phyloP scores from a whole-genome alignment of 441 rosid species.

The Manihot esculenta region DNA sequence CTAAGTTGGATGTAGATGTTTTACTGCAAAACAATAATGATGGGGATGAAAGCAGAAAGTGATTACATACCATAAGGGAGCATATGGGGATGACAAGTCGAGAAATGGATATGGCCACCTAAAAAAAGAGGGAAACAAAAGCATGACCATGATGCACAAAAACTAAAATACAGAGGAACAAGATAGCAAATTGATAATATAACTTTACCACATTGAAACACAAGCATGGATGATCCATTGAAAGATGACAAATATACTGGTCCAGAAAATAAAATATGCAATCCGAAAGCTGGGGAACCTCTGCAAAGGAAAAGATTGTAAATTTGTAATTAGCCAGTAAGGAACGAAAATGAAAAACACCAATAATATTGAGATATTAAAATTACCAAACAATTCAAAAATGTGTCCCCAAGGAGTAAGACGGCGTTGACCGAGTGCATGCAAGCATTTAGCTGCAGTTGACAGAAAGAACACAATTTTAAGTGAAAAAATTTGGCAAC shows the following conservation, averaged over 20 bases:
- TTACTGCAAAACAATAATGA: too few relatives aligned
- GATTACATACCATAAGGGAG: conserved; percentile 72
- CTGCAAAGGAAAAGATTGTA: conserved; percentile 39
- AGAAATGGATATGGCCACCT: conserved; percentile 99
- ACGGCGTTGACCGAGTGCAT: conserved; percentile 75
- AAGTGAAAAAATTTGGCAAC: neutral
- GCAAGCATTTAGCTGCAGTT: conserved; percentile 56
- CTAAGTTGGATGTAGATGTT: neutral
- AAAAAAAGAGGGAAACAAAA: conserved; percentile 13
- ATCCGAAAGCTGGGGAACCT: conserved; percentile 75
- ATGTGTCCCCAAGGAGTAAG: conserved; percentile 66
- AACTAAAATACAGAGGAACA: conserved; percentile 6
- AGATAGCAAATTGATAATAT: neutral
- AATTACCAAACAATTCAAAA: conserved; percentile 61
- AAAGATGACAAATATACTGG: conserved; percentile 54
- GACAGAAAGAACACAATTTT: conserved; percentile 10
- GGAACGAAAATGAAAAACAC: conserved; percentile 5
- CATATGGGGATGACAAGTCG: conserved; percentile 63
- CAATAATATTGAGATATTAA: neutral
- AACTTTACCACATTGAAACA: conserved; percentile 60
- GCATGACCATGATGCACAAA: conserved; percentile 13
- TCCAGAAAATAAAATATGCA: conserved; percentile 71
- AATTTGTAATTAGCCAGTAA: neutral
- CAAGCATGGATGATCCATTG: conserved; percentile 92
- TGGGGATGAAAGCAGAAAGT: neutral